These are phyloP conservation scores for Musa itinerans DNA, from an alignment of 176 grass and related monocot genomes.

Conservation along the genomic window DNA sequence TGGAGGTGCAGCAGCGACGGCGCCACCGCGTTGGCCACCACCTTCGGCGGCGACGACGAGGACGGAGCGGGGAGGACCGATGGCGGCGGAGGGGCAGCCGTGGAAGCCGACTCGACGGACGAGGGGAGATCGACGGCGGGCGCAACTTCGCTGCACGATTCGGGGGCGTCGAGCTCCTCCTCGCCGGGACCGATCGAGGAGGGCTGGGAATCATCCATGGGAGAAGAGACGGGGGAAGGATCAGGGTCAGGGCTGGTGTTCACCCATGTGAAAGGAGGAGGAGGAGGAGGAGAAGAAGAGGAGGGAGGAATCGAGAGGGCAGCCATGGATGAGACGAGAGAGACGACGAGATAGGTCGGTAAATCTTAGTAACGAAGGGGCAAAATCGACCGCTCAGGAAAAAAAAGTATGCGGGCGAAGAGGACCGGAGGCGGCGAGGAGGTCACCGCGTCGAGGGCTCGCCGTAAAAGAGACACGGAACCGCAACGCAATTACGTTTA, in stretches of 20 bases:
- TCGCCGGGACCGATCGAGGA: neutral
- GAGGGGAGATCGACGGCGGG: neutral
- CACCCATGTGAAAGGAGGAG: neutral
- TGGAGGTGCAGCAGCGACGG: constrained; percentile 49
- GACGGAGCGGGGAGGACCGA: neutral
- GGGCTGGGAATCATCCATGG: neutral
- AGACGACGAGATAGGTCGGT: no score
- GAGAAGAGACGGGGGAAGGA: neutral
- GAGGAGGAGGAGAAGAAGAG: neutral
- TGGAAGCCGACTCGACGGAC: neutral
- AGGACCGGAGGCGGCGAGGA: no score
- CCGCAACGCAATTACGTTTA: no score
- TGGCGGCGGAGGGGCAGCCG: neutral
- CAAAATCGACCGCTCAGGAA: no score
- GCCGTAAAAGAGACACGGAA: no score
- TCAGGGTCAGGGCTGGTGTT: neutral
- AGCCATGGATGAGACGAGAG: neutral
- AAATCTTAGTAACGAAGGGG: no score
- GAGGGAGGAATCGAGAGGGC: neutral
- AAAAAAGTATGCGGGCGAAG: no score
- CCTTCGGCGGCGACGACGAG: neutral
- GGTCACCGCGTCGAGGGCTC: no score
- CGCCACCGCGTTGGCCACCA: neutral
- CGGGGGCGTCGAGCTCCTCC: neutral
- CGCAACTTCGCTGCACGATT: neutral